These are phyloP conservation scores for Eutrema japonicum DNA, from an alignment of 345 rosid genomes.

Conservation along the genomic window DNA sequence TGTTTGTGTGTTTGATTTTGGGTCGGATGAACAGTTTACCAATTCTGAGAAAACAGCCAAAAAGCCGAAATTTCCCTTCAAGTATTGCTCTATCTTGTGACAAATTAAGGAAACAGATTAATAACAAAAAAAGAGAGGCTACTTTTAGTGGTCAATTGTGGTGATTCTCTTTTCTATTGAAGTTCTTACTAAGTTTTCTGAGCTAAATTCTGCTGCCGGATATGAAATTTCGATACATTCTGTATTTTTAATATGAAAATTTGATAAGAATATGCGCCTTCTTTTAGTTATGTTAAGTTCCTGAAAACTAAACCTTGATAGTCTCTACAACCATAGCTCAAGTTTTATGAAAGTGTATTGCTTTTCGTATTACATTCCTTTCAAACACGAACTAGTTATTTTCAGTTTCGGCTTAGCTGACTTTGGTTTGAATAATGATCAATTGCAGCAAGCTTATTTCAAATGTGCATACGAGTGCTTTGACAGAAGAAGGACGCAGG, in stretches of 20 bases:
- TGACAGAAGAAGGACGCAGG: constrained; percentile 76
- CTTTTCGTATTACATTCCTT: not conserved
- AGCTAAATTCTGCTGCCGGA: constrained; percentile 6
- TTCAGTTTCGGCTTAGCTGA: not conserved
- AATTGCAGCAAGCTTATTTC: constrained; percentile 91
- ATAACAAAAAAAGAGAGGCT: not conserved
- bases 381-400: not conserved
- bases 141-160: not conserved
- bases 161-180: not conserved
- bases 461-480: constrained; percentile 94
- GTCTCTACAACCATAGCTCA: not conserved
- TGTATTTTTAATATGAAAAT: not conserved
- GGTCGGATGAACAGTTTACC: not conserved
- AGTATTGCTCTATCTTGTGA: not conserved
- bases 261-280: not conserved
- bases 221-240: not conserved
- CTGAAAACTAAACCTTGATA: not conserved
- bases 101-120: not conserved
- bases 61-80: not conserved
- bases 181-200: not conserved
- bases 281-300: constrained; percentile 1
- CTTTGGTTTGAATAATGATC: not conserved
- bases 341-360: not conserved
- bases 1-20: constrained; percentile 7
- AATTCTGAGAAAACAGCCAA: not conserved